A percentile compares a stretch with the other conserved stretches of the same genome.
These are phyloP conservation scores for Neurospora discreta DNA, from an alignment of 495 filamentous ascomycete species.

Conservation along the genomic window DNA sequence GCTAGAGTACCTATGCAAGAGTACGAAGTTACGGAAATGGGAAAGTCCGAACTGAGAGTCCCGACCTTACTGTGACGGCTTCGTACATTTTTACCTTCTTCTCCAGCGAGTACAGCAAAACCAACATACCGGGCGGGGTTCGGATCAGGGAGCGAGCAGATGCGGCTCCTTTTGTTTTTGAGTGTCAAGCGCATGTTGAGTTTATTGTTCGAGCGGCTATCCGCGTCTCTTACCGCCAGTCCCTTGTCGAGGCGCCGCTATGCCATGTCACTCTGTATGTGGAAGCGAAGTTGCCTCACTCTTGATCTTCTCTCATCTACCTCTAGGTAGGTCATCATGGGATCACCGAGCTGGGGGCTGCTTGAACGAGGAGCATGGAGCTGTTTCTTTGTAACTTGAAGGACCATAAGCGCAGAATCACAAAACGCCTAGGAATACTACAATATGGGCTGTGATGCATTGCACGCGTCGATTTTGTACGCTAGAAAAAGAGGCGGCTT, in stretches of 20 bases:
- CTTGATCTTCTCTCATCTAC: not conserved
- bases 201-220: not conserved
- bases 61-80: not conserved
- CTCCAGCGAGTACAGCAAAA: not conserved
- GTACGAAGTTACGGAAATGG: not conserved
- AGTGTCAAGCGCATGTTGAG: not conserved
- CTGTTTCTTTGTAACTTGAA: not conserved
- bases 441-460: not conserved
- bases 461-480: not conserved
- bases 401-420: not conserved
- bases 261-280: not conserved
- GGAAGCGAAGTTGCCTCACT: not conserved
- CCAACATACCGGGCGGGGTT: not conserved
- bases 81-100: not conserved
- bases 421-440: not conserved
- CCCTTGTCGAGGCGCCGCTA: not conserved
- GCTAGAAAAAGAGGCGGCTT: not conserved
- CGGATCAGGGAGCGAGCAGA: not conserved
- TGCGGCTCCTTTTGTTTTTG: not conserved
- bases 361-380: not conserved
- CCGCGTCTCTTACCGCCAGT: not conserved
- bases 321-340: not conserved
- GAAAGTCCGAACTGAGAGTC: not conserved
- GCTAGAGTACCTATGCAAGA: not conserved
- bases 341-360: not conserved